Evolutionary conservation across 495 filamentous ascomycete genomes (phyloP), one percentile per base, ranked within the genome.

Genomic region (Lasiosphaeria hispida): DNA sequence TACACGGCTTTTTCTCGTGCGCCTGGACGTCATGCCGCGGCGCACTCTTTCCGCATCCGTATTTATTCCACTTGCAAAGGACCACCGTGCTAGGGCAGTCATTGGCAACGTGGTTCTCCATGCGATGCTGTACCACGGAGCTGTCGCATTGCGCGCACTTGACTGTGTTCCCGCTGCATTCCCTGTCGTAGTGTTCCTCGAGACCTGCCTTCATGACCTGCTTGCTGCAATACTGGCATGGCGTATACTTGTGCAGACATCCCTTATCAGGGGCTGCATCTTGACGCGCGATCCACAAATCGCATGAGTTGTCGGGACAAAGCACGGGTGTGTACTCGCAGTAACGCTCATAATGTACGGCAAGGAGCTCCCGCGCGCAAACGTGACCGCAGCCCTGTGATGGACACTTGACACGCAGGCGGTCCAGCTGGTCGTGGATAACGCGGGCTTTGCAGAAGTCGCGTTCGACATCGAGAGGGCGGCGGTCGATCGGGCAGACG

Each of bases 271-370:
- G 53, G 65, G 53, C 43, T 58, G 64, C 58, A 33, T 69, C 50
- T 33, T 53, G 73, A 50, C 78, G 70, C 5, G 65, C 64, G 14
- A 81, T 63, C 2, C 65, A 64, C 49, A 74, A 65, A 35, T 62
- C 48, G 64, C 82, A 85, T 6, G 55, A 53, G 10, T 72, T 52
- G 36, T 76, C 72, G 13, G 86, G 81, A 62, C 91, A 96, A 53
- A 78, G 77, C 30, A 93, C 76, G 13, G 79, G 71, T 11, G 80
- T 79, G 64, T 86, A 87, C 7, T 77, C 79, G 68, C 91, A 96
- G 66, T 91, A 87, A 57, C 84, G 85, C 50, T 87, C 78, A 44
- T 91, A 80, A 68, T 96, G 91, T 45, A 83, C 81, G 63, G 87
- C 80, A 41, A 94, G 77, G 61, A 89, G 80, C 43, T 85, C 83